Evolutionary conservation across 2,329 filamentous ascomycete genomes (phyloP), one percentile per base, ranked within the genome.

Genomic region (Aspergillus pseudoglaucus): DNA sequence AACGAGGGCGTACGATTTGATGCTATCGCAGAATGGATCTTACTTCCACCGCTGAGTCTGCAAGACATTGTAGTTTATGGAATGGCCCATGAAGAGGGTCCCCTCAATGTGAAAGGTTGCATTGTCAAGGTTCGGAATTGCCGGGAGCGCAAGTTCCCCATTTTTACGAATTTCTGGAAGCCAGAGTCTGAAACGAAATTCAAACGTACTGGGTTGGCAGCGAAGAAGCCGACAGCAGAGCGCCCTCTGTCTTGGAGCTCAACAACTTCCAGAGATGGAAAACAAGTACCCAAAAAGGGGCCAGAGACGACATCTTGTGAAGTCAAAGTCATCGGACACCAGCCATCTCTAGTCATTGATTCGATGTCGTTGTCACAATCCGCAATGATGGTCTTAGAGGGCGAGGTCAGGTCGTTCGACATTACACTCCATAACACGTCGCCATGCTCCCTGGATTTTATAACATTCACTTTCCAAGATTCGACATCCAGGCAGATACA

Each of bases 331-430:
- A 90, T 96, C 48, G 77, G 83, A 2, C 75, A 82, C 40, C 89
- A 96, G 63, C 93, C 93, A 5, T 71, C 88, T 3, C 73, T 97
- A 3, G 72, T 83, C 3, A 78, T 96, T 17, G 85, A 87, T 60
- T 84, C 84, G 6, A 86, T 85, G 3, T 88, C 85, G 10, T 76
- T 96, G 1, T 81, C 86, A 0, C 90, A 96, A 60, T 88, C 87
- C 18, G 87, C 89, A 8, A 74, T 95, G 32, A 96, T 95, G 90
- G 79, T 98, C 9, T 75, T 98, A 5, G 91, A 97, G 70, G 93
- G 93, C 39, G 91, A 98, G 67, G 80, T 79, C 18, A 84, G 83
- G 57, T 74, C 75, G 0, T 94, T 97, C 61, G 84, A 81, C 0
- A 78, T 96, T 14, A 90, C 86, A 0, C 72, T 97, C 12, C 80